Evolutionary conservation across 208 protist species (phyloP).

Genomic region (Trypanosoma caninum): DNA sequence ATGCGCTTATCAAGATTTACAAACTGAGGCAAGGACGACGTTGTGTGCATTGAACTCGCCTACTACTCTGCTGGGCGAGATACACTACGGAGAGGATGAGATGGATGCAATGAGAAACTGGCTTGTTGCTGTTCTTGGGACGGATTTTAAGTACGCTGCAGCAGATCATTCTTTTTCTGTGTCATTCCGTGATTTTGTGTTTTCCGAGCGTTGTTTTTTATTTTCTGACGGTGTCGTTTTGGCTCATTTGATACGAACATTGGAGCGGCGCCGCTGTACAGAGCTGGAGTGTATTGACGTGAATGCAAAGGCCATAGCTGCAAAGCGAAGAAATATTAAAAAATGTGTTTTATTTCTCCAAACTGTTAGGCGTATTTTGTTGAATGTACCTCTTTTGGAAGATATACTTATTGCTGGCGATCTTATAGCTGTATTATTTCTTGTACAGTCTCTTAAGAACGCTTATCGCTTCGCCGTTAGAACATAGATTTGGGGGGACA

Average conservation of each 20-base stretch:
- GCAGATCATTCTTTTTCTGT: constrained; percentile 41
- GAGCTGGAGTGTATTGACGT: constrained; percentile 60
- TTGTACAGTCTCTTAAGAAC: constrained; percentile 33
- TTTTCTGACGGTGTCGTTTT: constrained; percentile 82
- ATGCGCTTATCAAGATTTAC: background rate
- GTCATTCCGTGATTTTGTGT: constrained; percentile 11
- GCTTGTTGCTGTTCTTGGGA: constrained; percentile 43
- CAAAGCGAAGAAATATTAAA: constrained; percentile 73
- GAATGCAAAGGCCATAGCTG: constrained; percentile 34
- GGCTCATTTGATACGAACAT: constrained; percentile 44
- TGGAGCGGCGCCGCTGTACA: constrained; percentile 63
- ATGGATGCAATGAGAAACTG: constrained; percentile 28
- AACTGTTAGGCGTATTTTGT: constrained; percentile 30
- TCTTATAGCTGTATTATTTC: constrained; percentile 33
- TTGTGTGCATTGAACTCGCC: background rate
- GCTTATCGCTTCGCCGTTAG: constrained; percentile 25
- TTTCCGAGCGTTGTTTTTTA: constrained; percentile 29
- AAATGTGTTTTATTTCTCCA: constrained; percentile 67
- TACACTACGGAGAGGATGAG: constrained; percentile 6
- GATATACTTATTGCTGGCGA: constrained; percentile 52
- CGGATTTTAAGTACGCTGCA: constrained; percentile 42
- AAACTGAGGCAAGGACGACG: background rate
- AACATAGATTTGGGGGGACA: constrained; percentile 1
- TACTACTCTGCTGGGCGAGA: background rate
- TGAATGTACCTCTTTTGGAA: constrained; percentile 42